Conservation (phyloP, 73 alveolate genomes). For the Urostyla sp. region DNA sequence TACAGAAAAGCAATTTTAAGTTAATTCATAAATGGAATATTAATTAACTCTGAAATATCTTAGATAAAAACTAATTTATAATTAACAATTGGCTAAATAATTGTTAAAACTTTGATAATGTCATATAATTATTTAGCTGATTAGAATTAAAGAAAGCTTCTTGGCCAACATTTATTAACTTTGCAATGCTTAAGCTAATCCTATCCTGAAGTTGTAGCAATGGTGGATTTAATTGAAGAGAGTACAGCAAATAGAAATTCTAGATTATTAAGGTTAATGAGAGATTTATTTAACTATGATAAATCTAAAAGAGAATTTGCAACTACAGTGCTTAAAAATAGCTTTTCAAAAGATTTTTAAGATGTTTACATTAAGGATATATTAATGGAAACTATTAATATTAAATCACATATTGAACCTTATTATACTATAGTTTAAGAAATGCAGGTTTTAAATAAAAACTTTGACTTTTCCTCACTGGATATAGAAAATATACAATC, state of each 20-base stretch:
- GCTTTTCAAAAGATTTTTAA: conserved; percentile 24
- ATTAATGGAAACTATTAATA: background rate
- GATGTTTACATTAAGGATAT: background rate
- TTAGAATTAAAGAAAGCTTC: background rate
- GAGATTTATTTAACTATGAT: conserved; percentile 38
- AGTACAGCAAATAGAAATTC: background rate
- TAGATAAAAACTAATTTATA: conserved; percentile 17
- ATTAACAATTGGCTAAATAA: conserved; percentile 23
- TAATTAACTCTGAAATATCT: conserved; percentile 23
- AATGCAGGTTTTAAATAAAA: conserved; percentile 21
- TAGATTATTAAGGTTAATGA: conserved; percentile 45
- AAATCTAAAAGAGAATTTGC: conserved; percentile 39
- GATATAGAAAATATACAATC: conserved; percentile 6
- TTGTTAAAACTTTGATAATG: conserved; percentile 15
- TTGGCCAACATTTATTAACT: conserved; percentile 22
- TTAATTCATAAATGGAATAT: conserved; percentile 27
- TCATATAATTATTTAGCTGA: conserved; percentile 14
- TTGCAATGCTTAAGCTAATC: conserved; percentile 24
- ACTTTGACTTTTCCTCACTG: conserved; percentile 34
- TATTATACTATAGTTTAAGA: background rate
- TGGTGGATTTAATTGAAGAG: conserved; percentile 53
- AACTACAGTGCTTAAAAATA: conserved; percentile 28
- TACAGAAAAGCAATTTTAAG: conserved; percentile 20
- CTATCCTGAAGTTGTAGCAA: conserved; percentile 30
- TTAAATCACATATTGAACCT: conserved; percentile 9